Base-by-base conservation (phyloP, 495 filamentous ascomycete genomes). In the Podospora conica region DNA sequence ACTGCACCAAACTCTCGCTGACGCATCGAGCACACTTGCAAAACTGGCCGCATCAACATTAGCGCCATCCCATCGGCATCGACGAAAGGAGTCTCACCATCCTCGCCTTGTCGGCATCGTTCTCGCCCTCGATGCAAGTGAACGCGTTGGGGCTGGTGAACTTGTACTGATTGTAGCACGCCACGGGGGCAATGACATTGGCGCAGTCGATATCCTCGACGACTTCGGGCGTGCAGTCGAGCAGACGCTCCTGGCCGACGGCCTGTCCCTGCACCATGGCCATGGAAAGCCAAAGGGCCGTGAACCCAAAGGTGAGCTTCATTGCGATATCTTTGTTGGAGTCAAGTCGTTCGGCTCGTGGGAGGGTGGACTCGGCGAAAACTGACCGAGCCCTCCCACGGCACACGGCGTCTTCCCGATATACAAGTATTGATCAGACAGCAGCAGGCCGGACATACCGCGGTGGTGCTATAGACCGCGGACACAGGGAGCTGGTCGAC, bases 81-180 rank as follows among this genome's bases (percentile, higher is more conserved):
- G 18, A 48, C 6, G 18, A 48, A 6, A 1, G 5, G 5, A 1
- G 0, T 2, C 40, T 48, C 40, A 48, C 40, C 53, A 63, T 53
- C 33, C 54, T 63, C 9, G 61, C 61, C 53, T 63, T 63, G 18
- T 63, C 54, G 23, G 53, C 61, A 28, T 40, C 73, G 29, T 75
- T 71, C 10, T 58, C 72, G 4, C 76, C 79, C 8, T 75, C 76
- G 55, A 81, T 80, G 60, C 79, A 81, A 0, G 70, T 64, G 12
- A 81, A 65, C 8, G 79, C 80, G 53, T 75, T 76, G 3, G 74
- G 67, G 66, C 73, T 64, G 20, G 27, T 65, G 63, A 75, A 81
- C 3, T 77, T 65, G 68, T 73, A 80, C 68, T 80, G 69, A 67
- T 81, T 81, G 65, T 81, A 81, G 68, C 79, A 81, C 23, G 79